phyloP scores from a whole-genome alignment of 352 stramenopile species.

The Pythium folliculosum region DNA sequence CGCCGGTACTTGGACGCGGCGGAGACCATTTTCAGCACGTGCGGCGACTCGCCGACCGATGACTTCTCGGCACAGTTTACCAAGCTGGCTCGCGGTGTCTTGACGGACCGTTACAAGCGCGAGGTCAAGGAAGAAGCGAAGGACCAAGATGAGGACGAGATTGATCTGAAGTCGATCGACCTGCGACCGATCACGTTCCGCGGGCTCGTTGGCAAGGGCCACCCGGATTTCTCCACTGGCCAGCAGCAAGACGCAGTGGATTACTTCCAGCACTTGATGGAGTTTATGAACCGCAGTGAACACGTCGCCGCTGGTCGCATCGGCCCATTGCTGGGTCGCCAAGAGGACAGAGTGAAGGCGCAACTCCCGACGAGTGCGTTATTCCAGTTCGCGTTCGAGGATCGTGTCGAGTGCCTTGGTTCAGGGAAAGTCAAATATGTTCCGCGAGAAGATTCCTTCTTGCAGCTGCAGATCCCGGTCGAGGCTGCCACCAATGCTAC shows the following conservation, averaged over 20 bases:
- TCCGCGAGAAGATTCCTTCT: conserved; percentile 68
- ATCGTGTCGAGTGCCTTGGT: conserved; percentile 75
- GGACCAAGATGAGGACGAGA: conserved; percentile 25
- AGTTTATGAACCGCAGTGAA: conserved; percentile 91
- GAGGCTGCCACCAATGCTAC: conserved; percentile 85
- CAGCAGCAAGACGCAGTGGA: conserved; percentile 98
- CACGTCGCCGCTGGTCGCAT: conserved; percentile 50
- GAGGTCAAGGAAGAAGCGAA: conserved; percentile 26
- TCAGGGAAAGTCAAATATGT: conserved; percentile 90
- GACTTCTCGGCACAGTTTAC: conserved; percentile 93
- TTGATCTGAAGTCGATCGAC: conserved; percentile 28
- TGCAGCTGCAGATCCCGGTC: conserved; percentile 88
- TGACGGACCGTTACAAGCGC: conserved; percentile 82
- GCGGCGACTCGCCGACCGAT: conserved; percentile 31
- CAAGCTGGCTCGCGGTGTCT: conserved; percentile 90
- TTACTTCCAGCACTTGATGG: conserved; percentile 96
- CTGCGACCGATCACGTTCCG: conserved; percentile 94
- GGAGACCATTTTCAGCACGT: conserved; percentile 56
- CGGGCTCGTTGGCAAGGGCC: conserved; percentile 92
- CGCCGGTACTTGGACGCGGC: conserved; percentile 66
- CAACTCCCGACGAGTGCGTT: conserved; percentile 77
- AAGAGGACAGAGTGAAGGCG: conserved; percentile 31
- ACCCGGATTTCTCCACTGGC: conserved; percentile 96
- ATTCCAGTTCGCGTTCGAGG: conserved; percentile 93
- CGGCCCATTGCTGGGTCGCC: conserved; percentile 38